phyloP scores from a whole-genome alignment of 768 basidiomycete genomes.

The Goffeauzyma gilvescens region DNA sequence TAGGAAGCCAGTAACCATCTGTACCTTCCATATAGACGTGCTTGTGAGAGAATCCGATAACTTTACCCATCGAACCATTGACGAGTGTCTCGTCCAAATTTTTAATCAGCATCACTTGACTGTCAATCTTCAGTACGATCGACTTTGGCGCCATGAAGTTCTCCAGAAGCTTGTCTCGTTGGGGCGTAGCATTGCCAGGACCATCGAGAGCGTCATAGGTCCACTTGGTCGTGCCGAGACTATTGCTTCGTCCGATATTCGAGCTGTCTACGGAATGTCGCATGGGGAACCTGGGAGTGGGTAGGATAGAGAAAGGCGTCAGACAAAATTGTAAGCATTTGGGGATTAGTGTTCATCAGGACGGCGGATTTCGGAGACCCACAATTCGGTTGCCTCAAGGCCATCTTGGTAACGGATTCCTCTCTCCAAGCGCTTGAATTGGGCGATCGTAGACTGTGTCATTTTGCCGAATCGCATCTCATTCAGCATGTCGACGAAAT shows the following conservation, averaged over 20 bases:
- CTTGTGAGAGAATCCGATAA: conserved; percentile 46
- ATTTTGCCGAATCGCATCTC: conserved; percentile 4
- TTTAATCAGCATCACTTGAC: conserved; percentile 9
- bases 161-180: conserved; percentile 56
- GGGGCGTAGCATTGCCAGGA: conserved; percentile 41
- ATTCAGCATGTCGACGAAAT: conserved; percentile 9
- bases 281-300: no score
- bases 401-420: conserved; percentile 5
- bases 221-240: conserved; percentile 27
- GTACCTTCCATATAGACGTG: conserved; percentile 14
- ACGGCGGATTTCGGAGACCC: conserved; percentile 17
- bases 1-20: conserved; percentile 30
- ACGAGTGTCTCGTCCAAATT: conserved; percentile 57
- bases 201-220: conserved; percentile 44
- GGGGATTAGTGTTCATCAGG: background rate
- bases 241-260: conserved; percentile 30
- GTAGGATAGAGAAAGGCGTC: no score
- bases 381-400: conserved; percentile 28
- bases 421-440: conserved; percentile 1
- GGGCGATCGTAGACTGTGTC: background rate
- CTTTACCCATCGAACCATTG: conserved; percentile 80
- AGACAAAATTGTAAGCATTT: background rate
- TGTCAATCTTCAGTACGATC: conserved; percentile 32
- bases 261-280: no score
- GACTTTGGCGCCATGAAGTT: conserved; percentile 74